Base-by-base conservation (phyloP, 139 green algal species). In the Limnomonas spitsbergensis region DNA sequence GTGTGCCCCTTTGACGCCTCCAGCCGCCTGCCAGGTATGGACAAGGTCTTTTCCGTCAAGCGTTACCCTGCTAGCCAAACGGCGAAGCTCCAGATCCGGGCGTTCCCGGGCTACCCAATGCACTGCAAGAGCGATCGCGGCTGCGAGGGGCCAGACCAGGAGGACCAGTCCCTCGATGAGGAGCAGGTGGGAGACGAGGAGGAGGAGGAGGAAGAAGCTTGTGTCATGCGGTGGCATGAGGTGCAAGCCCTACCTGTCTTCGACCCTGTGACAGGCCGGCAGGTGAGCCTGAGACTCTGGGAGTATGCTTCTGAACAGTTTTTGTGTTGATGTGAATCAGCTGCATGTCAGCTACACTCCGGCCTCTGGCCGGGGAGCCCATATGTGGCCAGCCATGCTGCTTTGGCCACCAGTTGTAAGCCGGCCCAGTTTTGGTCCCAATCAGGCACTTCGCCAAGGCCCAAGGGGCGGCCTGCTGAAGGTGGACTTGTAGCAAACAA, bases 181-280 rank as follows among this genome's bases (percentile, higher is more conserved):
- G 56, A 38, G 14, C 7, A 32, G 27, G 14, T 14, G 29, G 56
- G 29, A 20, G 56, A 24, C 4, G 56, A 24, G 14, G 56, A 36
- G 56, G 29, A 14, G 29, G 56, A 70, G 56, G 56, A 4, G 29
- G 56, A 70, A 20, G 20, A 61, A 61, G 47, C 47, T 29, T 14
- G 47, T 61, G 20, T 61, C 47, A 61, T 36, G 4, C 9, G 56
- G 29, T 84, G 79, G 79, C 76, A 80, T 32, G 76, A 80, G 39
- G 76, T 80, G 38, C 66, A 75, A 27, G 74, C 53, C 47, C 31
- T 79, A 9, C 52, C 74, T 1, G 38, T 79, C 24, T 31, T 29
- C 36, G 74, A 79, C 53, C 74, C 74, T 1, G 74, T 79, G 34
- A 79, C 35, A 0, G 53, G 53, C 2, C 36, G 32, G 29, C 40